These are phyloP conservation scores for Elongisporangium anandrum DNA, from an alignment of 352 stramenopile genomes.

Conservation along the genomic window DNA sequence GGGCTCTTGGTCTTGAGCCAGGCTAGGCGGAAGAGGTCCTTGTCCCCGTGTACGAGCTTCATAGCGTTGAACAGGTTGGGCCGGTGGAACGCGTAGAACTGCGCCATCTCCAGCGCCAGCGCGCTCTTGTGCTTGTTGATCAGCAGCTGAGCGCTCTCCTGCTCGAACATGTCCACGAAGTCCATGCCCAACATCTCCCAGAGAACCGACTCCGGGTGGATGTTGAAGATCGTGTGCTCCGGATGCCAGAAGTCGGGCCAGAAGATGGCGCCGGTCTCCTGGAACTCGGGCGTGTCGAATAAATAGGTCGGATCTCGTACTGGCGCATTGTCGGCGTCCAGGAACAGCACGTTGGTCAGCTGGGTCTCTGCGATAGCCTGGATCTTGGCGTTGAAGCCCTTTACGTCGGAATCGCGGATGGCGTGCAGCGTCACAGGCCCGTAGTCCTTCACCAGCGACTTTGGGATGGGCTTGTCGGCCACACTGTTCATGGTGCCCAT, in stretches of 20 bases:
- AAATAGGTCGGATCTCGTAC: slow-evolving; percentile 23
- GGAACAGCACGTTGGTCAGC: slow-evolving; percentile 21
- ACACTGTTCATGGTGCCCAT: slow-evolving; percentile 17
- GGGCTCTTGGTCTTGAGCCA: slow-evolving; percentile 43
- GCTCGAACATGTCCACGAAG: slow-evolving; percentile 35
- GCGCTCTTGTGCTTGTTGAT: slow-evolving; percentile 15
- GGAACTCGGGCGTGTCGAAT: slow-evolving; percentile 16
- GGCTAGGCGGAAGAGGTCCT: slow-evolving; percentile 55
- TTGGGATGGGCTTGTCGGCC: slow-evolving; percentile 14
- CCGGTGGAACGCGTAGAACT: slow-evolving; percentile 39
- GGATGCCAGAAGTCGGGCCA: slow-evolving; percentile 33
- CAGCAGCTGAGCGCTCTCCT: slow-evolving; percentile 30
- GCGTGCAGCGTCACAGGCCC: slow-evolving; percentile 16
- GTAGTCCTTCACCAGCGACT: slow-evolving; percentile 16
- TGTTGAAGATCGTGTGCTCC: slow-evolving; percentile 22
- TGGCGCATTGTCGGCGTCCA: slow-evolving; percentile 29
- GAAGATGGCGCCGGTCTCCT: slow-evolving; percentile 19
- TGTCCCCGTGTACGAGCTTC: slow-evolving; percentile 44
- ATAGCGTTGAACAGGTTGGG: slow-evolving; percentile 29
- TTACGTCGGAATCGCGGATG: slow-evolving; percentile 17
- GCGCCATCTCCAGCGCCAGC: slow-evolving; percentile 18
- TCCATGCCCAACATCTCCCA: slow-evolving; percentile 24
- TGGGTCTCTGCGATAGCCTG: slow-evolving; percentile 18
- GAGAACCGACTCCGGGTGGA: slow-evolving; percentile 18
- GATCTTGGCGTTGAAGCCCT: slow-evolving; percentile 20